phyloP scores from a whole-genome alignment of 257 asterid genomes.

The Parsonsia alboflavescens region DNA sequence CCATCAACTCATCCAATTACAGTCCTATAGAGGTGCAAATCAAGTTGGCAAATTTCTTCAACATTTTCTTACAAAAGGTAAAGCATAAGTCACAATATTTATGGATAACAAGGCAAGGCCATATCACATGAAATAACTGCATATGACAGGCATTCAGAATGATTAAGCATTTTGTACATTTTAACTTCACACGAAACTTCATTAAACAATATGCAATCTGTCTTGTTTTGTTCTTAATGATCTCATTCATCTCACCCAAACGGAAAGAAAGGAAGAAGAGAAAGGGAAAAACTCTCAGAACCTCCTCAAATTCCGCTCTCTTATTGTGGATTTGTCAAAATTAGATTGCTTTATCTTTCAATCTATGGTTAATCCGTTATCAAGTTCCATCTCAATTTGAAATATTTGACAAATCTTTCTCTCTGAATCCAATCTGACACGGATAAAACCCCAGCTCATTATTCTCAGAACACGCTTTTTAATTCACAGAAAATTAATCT shows the following conservation, averaged over 20 bases:
- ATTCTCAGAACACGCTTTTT: neutral
- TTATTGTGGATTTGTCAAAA: neutral
- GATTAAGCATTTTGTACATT: neutral
- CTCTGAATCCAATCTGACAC: neutral
- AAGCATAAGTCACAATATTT: neutral
- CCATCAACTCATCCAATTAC: neutral
- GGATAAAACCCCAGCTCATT: neutral
- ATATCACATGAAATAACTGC: neutral
- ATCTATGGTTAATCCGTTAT: neutral
- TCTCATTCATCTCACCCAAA: neutral
- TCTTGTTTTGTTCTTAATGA: neutral
- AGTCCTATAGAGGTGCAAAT: neutral
- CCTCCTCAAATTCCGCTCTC: neutral
- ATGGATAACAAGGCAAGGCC: neutral
- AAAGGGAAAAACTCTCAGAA: neutral
- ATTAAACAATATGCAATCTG: neutral
- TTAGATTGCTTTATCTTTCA: neutral
- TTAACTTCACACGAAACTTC: neutral
- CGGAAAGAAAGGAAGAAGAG: neutral
- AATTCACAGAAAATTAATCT: conserved; percentile 1
- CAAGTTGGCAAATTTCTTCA: neutral
- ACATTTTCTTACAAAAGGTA: neutral
- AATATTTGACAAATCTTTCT: neutral
- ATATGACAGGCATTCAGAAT: neutral
- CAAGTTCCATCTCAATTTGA: neutral